Conservation (phyloP, 306 rosid species). For the Cercis canadensis region DNA sequence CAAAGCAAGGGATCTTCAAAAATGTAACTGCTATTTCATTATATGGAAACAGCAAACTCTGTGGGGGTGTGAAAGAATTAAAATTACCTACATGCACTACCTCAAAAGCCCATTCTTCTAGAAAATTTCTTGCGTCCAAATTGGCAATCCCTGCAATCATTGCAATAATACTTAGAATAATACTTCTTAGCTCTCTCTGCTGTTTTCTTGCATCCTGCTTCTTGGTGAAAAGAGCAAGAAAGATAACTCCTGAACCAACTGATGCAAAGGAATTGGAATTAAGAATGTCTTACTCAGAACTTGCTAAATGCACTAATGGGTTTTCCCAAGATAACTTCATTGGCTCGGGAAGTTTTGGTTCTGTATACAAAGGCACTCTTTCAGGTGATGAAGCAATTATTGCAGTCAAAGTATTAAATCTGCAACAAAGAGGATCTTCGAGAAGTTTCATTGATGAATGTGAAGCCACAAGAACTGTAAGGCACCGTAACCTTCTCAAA, state of each 20-base stretch:
- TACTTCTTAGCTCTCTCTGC: too few species aligned
- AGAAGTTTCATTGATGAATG: slow-evolving; percentile 8
- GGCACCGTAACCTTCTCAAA: slow-evolving; percentile 50
- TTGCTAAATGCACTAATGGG: slow-evolving; percentile 35
- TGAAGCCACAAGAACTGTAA: slow-evolving; percentile 16
- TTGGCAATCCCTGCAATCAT: too few species aligned
- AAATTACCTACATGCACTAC: slow-evolving; percentile 37
- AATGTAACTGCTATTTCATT: slow-evolving; percentile 38
- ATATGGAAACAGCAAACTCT: slow-evolving; percentile 40
- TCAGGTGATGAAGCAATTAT: slow-evolving; percentile 10
- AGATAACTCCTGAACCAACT: too few species aligned
- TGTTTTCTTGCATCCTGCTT: too few species aligned
- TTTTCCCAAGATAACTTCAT: slow-evolving; percentile 44
- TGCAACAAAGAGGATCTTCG: slow-evolving; percentile 2
- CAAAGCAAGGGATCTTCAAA: slow-evolving; percentile 40
- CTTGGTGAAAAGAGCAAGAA: too few species aligned
- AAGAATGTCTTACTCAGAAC: slow-evolving; percentile 45
- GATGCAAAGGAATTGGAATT: too few species aligned
- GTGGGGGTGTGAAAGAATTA: slow-evolving; percentile 46
- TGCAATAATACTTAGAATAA: too few species aligned
- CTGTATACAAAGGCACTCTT: slow-evolving; percentile 48
- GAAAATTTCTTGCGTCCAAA: too few species aligned
- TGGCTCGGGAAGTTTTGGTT: slow-evolving; percentile 29
- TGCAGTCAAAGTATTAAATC: slow-evolving; percentile 47
- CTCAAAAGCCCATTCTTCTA: too few species aligned